Evolutionary conservation across 78 protist species (phyloP).

Genomic region (Dictyostelium capitatum): DNA sequence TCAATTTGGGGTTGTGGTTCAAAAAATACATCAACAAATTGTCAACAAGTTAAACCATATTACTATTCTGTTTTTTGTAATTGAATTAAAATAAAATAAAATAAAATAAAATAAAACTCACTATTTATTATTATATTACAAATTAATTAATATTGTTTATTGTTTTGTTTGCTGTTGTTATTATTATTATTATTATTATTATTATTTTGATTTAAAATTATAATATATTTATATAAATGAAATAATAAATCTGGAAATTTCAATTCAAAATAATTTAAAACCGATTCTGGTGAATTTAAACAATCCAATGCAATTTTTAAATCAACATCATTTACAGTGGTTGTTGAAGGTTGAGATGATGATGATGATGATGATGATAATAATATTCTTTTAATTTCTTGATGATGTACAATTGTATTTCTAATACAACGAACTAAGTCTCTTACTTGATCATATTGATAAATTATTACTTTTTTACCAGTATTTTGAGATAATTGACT

Average conservation of each 20-base stretch:
- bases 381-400: conserved; percentile 17
- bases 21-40: neutral
- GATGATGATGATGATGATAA: neutral
- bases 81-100: neutral
- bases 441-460: conserved; percentile 28
- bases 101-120: neutral
- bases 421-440: conserved; percentile 49
- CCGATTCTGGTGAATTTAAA: conserved; percentile 1
- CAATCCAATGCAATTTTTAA: neutral
- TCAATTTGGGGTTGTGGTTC: conserved; percentile 27
- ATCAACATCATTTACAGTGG: neutral
- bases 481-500: neutral
- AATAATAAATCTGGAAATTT: conserved; percentile 27
- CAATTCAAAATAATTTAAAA: conserved; percentile 28
- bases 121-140: too few relatives aligned
- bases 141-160: too few relatives aligned
- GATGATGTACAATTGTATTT: conserved; percentile 41
- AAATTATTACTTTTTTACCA: neutral
- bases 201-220: too few relatives aligned
- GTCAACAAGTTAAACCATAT: conserved; percentile 11
- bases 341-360: neutral
- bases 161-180: too few relatives aligned
- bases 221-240: neutral
- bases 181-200: too few relatives aligned
- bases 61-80: conserved; percentile 22